Evolutionary conservation across 208 protist species (phyloP).

Genomic region (Leishmania tarentolae): DNA sequence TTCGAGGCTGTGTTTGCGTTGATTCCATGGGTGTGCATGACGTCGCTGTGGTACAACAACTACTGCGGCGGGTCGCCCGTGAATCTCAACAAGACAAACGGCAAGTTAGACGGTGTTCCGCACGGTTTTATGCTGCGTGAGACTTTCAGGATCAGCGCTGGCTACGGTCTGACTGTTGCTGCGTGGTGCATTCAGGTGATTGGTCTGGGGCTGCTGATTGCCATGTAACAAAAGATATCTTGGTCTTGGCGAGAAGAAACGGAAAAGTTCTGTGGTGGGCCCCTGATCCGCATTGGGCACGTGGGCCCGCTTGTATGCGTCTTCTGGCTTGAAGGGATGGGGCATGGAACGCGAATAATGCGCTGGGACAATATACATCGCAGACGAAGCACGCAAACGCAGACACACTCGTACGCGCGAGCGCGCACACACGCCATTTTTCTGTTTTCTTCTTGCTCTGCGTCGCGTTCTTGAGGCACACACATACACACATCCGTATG

Average conservation of each 20-base stretch:
- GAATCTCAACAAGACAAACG: conserved; percentile 7
- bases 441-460: background rate
- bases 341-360: background rate
- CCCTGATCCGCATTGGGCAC: background rate
- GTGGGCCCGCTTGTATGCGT: background rate
- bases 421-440: background rate
- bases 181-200: conserved; percentile 52
- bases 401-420: background rate
- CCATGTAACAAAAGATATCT: background rate
- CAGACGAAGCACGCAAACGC: background rate
- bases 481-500: background rate
- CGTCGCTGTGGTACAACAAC: conserved; percentile 37
- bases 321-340: background rate
- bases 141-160: conserved; percentile 45
- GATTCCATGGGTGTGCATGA: conserved; percentile 65
- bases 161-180: conserved; percentile 40
- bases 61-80: conserved; percentile 30
- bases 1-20: conserved; percentile 32
- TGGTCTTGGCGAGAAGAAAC: background rate
- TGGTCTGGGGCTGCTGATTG: conserved; percentile 33
- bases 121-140: conserved; percentile 28
- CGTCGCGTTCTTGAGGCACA: background rate
- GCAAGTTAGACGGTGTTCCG: conserved; percentile 33
- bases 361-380: background rate
- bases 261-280: background rate